Conservation (phyloP, 306 rosid species). For the Cajanus cajan region DNA sequence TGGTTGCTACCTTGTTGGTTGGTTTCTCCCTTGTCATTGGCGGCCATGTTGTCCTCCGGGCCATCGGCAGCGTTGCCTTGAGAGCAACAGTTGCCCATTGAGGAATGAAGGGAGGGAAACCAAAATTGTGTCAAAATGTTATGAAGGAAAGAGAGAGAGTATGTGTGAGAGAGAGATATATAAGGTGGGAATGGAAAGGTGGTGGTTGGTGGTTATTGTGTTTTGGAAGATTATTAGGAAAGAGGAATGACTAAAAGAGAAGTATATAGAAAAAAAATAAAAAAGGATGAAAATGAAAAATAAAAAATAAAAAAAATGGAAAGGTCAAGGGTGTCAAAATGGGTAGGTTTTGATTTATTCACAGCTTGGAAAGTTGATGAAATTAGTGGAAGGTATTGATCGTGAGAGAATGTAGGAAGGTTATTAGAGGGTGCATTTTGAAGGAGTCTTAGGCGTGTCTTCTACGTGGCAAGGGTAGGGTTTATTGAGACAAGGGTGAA, state of each 20-base stretch:
- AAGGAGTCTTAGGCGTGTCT: constrained; percentile 38
- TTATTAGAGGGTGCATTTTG: constrained; percentile 33
- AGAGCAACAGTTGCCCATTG: constrained; percentile 98
- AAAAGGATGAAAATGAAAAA: neutral
- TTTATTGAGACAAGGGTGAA: constrained; percentile 36
- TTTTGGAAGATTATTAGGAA: constrained; percentile 34
- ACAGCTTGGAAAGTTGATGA: constrained; percentile 54
- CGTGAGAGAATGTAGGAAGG: constrained; percentile 70
- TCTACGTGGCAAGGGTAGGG: constrained; percentile 24
- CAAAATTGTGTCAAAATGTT: neutral
- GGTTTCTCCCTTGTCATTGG: constrained; percentile 37
- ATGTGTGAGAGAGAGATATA: neutral
- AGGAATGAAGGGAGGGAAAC: constrained; percentile 33
- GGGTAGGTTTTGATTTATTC: constrained; percentile 11
- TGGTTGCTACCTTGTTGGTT: neutral
- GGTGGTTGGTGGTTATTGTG: constrained; percentile 39
- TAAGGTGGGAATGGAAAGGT: constrained; percentile 32
- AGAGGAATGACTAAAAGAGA: constrained; percentile 4
- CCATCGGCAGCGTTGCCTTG: constrained; percentile 46
- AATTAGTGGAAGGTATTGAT: constrained; percentile 46
- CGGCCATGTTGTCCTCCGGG: neutral
- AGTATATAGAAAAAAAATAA: neutral
- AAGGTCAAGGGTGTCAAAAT: constrained; percentile 24
- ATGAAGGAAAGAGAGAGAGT: constrained; percentile 4
- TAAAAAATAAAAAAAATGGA: neutral